Evolutionary conservation across 164 flowering plant species (phyloP), one percentile per base, ranked within the genome.

Genomic region (Litsea cubeba): DNA sequence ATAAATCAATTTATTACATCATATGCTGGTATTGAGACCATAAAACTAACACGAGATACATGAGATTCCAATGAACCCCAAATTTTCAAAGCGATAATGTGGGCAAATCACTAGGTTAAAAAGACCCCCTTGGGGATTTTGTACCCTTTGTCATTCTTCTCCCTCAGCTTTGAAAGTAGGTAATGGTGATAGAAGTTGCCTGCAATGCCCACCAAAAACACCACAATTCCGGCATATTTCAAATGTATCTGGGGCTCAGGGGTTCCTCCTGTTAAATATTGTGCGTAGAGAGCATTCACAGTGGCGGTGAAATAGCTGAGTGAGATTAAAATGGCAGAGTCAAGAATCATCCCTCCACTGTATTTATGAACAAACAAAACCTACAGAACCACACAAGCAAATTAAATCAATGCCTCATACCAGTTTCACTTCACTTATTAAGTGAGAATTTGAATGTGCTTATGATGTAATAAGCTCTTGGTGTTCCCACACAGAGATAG

Each of bases 151-250:
- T 80, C 86, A 32, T 76, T 80, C 26, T 79, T 71, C 18, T 50
- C 46, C 62, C 93, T 85, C 2, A 90, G 80, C 20, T 78, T 87
- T 17, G 93, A 76, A 7, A 92, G 91, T 25, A 88, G 75, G 80
- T 40, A 74, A 77, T 90, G 92, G 80, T 92, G 95, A 78, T 88
- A 89, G 68, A 89, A 86, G 75, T 92, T 92, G 3, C 95, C 97
- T 65, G n/a, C 25, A 14, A 85, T 83, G 5, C 95, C 91, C 2
- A 84, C 65, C 15, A 86, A 54, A 67, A 90, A 89, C 28, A 86
- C 25, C 18, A 64, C 64, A 6, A 85, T 32, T 20, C 97, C 97
- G 1, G 66, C 5, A n/a, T 72, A 81, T 74, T 71, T 84, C 65
- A 90, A 68, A 76, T 89, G 87, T 0, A 85, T 11, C 10, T 50